Evolutionary conservation across 73 alveolate species (phyloP), one percentile per base, ranked within the genome.

Genomic region (Paramecium sexaurelia): DNA sequence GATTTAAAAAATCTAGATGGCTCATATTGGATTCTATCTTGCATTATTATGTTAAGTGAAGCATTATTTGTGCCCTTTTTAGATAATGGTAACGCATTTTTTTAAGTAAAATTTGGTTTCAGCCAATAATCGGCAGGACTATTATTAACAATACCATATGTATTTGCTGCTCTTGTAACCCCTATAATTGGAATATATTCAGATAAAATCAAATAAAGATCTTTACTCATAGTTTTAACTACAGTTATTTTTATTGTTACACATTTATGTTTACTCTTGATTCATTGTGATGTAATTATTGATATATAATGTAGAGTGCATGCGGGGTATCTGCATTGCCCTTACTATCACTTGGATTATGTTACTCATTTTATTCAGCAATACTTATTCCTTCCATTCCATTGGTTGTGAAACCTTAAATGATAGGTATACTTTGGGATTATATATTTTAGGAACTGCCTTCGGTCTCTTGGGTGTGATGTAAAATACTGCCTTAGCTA

Each of bases 41-140:
- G 55, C 26, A 73, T 73, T 1, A 35, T 29, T 1, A 35, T 73
- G 67, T 27, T 3, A 37, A 73, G 35, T 73, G 87, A 73, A 4
- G 87, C 87, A 35, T 73, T 73, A 1, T 75, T 75, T 1, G 69
- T 75, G 0, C 69, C 68, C 8, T 75, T 36, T 32, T 3, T 75
- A 39, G 41, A 75, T 39, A 75, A 75, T 75, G 69, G 69, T 36
- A 75, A 75, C 27, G 88, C n/a, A 24, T 33, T 36, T 37, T 20
- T 35, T 6, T 37, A 35, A 75, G 88, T 37, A n/a, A 75, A 40
- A 40, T 36, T 5, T 0, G 69, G 37, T 7, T 75, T 32, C 19
- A 75, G 36, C 27, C 41, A 75, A 33, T 10, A 35, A 20, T 75
- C 32, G 13, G 4, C 69, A 36, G 41, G 88, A 24, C 26, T 32